Base-by-base conservation (phyloP, 768 basidiomycete genomes). In the Trametes cinnabarina region DNA sequence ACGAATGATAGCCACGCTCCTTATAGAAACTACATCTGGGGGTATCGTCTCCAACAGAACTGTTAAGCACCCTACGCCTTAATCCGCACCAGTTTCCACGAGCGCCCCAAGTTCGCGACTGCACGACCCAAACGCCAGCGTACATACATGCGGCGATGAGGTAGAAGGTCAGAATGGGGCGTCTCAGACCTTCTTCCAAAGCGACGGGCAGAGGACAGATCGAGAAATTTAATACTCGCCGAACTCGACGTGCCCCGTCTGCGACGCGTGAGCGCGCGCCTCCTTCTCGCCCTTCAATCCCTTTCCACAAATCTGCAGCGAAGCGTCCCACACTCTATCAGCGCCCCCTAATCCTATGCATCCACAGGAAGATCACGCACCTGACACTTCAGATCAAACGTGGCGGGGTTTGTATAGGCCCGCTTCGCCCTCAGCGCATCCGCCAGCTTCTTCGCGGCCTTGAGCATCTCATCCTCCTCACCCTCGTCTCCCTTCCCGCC, bases 211-310 rank as follows among this genome's bases (percentile, higher is more conserved):
- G 34, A 43, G 17, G n/a, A n/a, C n/a, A 3, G 26, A 19, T n/a
- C 30, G 4, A 6, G 35, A 20, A 3, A n/a, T n/a, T 69, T 62
- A 90, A 69, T 87, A 94, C 68, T 93, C 93, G 61, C 91, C 92
- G 64, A 95, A 95, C 40, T 79, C 77, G 19, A 82, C 80, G 72
- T 97, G 95, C 0, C 95, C 93, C 0, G 94, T 97, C 71, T 84
- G 77, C 65, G 82, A 82, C 4, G 96, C 96, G 69, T 98, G 96
- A 46, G 82, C 81, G 34, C 91, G 83, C 1, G 96, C 96, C 59
- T 86, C 94, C 67, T 94, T 98, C 76, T 98, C 95, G 32, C 96
- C 96, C 65, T 88, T 95, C 63, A 98, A 74, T 0, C 92, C 94
- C 65, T 85, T 78, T 17, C 88, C 84, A 66, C 95, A 98, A 49